Evolutionary conservation across 2,329 filamentous ascomycete genomes (phyloP), one percentile per base, ranked within the genome.

Genomic region (Penicillium sp.): DNA sequence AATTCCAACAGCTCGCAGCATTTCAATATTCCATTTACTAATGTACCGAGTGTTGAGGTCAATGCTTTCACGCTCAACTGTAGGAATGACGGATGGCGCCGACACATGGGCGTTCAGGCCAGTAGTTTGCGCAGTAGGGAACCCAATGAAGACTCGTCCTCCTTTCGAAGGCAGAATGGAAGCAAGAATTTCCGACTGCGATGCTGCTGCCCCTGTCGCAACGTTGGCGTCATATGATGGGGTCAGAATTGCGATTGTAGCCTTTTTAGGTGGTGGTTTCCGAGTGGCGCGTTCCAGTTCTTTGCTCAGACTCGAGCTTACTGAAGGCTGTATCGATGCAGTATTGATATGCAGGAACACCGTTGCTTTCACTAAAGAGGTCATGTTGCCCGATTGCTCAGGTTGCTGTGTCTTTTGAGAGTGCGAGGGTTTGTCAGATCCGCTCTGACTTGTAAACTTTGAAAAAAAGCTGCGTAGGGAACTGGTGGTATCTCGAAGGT

Each of bases 251-350:
- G 93, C 89, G 26, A 99, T 84, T 51, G 87, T 90, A 0, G 95
- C 96, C 11, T 84, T 84, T 71, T 91, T 96, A 0, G 95, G 95
- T 0, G 96, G 95, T 3, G 93, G 91, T 70, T 99, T 99, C 77
- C 98, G 97, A 1, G 96, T 99, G 16, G 96, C 95, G 59, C 96
- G 86, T 76, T 98, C 92, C 11, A 99, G 84, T 71, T 99, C 96
- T 1, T 87, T 83, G 3, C 91, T 87, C 66, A 98, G 91, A 39
- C 82, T 85, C 29, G 84, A 78, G 21, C 84, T 81, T 1, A 97
- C 87, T 47, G 84, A 90, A 0, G 93, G 96, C 65, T 86, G 84
- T 31, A 98, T 87, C 46, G 85, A 84, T 29, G 93, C 93, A 9
- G 92, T 93, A 47, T 90, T 96, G 21, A 96, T 90, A 49, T 92